Conservation (phyloP, 2,329 filamentous ascomycete genomes). For the Cytospora mali region DNA sequence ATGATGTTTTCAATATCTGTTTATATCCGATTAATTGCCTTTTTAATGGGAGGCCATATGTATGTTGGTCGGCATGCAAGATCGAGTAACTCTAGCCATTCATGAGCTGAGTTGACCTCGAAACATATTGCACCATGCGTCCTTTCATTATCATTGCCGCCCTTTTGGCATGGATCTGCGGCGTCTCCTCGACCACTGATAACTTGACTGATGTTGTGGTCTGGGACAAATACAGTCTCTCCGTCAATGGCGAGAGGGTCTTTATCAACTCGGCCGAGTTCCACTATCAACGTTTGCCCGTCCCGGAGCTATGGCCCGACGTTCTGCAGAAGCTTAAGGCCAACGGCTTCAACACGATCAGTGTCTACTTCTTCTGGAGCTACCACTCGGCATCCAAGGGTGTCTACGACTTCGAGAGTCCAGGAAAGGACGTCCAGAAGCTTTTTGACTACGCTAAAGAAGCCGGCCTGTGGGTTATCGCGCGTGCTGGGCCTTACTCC, state of each 20-base stretch:
- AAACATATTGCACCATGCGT: constrained; percentile 20
- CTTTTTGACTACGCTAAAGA: constrained; percentile 54
- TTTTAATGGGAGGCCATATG: background rate
- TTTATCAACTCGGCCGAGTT: constrained; percentile 49
- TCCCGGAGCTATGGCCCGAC: constrained; percentile 56
- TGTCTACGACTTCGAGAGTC: constrained; percentile 52
- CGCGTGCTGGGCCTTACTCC: constrained; percentile 44
- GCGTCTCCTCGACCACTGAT: constrained; percentile 41
- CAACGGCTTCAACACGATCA: constrained; percentile 55
- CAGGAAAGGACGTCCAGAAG: constrained; percentile 53
- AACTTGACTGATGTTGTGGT: constrained; percentile 47
- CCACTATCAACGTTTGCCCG: constrained; percentile 55
- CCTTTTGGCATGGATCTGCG: constrained; percentile 27
- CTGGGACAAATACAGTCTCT: constrained; percentile 56
- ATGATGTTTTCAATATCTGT: background rate
- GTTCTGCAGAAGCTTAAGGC: constrained; percentile 58
- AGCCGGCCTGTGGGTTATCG: constrained; percentile 54
- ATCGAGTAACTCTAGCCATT: background rate
- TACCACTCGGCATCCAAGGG: constrained; percentile 49
- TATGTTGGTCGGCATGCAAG: too few species aligned
- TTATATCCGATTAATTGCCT: background rate
- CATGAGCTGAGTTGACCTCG: background rate
- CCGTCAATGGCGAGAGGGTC: constrained; percentile 44
- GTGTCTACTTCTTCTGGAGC: constrained; percentile 54
- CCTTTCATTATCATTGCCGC: constrained; percentile 18